Conservation (phyloP, 441 rosid species). For the Geranium incanum region DNA sequence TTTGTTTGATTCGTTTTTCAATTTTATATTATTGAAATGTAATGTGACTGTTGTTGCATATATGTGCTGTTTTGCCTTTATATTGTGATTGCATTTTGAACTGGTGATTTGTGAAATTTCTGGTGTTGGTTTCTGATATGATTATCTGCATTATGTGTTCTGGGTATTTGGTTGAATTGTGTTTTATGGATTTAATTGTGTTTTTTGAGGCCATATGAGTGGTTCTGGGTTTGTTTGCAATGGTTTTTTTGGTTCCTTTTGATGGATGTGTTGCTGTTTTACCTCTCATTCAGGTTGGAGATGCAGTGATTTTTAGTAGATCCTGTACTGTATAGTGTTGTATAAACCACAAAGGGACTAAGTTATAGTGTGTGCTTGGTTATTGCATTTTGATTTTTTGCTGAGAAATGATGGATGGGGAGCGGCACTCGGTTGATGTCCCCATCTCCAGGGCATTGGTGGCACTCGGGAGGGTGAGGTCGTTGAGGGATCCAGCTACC, state of each 20-base stretch:
- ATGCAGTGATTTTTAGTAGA: not conserved
- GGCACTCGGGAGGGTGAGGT: conserved; percentile 82
- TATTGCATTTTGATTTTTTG: conserved; percentile 28
- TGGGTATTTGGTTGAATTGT: not conserved
- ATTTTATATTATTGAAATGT: conserved; percentile 19
- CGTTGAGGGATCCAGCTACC: conserved; percentile 85
- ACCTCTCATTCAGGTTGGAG: not conserved
- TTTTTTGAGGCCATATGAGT: not conserved
- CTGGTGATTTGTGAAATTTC: not conserved
- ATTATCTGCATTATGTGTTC: not conserved
- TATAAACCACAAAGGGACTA: not conserved
- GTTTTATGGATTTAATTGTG: not conserved
- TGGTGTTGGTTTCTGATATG: not conserved
- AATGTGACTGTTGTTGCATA: conserved; percentile 1
- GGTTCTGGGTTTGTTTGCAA: not conserved
- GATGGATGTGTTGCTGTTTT: not conserved
- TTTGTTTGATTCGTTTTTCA: conserved; percentile 19
- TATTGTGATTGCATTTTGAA: not conserved
- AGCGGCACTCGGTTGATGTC: conserved; percentile 82
- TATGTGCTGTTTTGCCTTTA: not conserved
- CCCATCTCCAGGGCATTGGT: conserved; percentile 83
- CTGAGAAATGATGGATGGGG: conserved; percentile 43
- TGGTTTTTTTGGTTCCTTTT: not conserved
- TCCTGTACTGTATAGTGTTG: not conserved
- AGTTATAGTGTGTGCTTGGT: conserved; percentile 27